Evolutionary conservation across 495 filamentous ascomycete genomes (phyloP).

Genomic region (Choiromyces venosus): DNA sequence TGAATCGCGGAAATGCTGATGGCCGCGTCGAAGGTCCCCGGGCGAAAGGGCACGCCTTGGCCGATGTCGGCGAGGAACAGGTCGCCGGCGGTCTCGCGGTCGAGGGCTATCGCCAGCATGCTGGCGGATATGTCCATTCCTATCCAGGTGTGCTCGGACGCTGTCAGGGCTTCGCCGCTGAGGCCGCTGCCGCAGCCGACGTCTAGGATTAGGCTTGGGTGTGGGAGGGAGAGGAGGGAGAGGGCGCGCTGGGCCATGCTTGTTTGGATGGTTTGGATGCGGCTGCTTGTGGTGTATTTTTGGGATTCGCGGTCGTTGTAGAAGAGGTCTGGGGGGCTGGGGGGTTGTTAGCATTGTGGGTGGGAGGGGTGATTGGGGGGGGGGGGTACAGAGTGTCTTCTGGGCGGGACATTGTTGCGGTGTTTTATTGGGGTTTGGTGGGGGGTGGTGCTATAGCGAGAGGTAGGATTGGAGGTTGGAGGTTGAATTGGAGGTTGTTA

Average conservation of each 20-base stretch:
- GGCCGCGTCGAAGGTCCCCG: conserved; percentile 89
- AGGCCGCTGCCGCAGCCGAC: conserved; percentile 93
- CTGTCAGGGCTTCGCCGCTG: conserved; percentile 82
- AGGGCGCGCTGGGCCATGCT: conserved; percentile 91
- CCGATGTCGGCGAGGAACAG: conserved; percentile 88
- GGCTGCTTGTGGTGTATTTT: conserved; percentile 86
- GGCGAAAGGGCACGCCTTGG: conserved; percentile 88
- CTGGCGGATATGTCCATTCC: conserved; percentile 91
- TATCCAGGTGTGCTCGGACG: conserved; percentile 67
- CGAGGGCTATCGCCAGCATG: conserved; percentile 88
- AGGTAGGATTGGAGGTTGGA: too few relatives aligned
- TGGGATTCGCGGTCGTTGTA: conserved; percentile 87
- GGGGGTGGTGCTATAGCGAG: too few relatives aligned
- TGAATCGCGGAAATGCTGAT: conserved; percentile 92
- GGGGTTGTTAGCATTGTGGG: not conserved
- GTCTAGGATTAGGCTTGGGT: conserved; percentile 84
- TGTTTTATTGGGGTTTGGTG: not conserved
- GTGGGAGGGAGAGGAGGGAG: conserved; percentile 73
- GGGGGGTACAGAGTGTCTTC: conserved; percentile 76
- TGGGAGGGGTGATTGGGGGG: not conserved
- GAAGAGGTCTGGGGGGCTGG: conserved; percentile 85
- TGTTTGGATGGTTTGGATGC: conserved; percentile 90
- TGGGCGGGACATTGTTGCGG: conserved; percentile 77
- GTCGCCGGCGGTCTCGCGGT: conserved; percentile 88
- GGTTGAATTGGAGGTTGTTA: not conserved